Base-by-base conservation (phyloP, 1,139 yeast species). In the Pichia sp. region DNA sequence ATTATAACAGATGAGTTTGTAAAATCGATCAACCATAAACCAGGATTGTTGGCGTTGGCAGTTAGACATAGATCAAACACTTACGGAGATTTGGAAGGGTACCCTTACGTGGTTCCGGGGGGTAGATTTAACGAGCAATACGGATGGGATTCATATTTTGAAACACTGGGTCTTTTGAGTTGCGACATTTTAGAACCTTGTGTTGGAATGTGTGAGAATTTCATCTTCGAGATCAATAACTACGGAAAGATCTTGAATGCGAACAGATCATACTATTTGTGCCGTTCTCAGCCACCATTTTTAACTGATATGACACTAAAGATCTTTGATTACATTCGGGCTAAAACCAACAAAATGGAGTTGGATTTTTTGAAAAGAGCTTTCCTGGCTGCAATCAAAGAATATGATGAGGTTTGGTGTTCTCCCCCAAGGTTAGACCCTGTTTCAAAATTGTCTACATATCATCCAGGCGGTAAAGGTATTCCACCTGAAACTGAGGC, bases 81-180 rank as follows among this genome's bases (percentile, higher is more conserved):
- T 33, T 63, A 63, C 51, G 67, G 58, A 10, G 68, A 67, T 59
- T 69, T 88, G 51, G 74, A 79, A 46, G 89, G 90, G 36, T 85
- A 81, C 65, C 97, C 97, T 0, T 93, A 92, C 68, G 88, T 90
- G 27, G 99, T 93, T 10, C 99, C 99, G 0, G 99, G 99, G 16
- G 99, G 99, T 24, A 76, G 99, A 60, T 93, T 93, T 71, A 95
- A 95, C 71, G 99, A 93, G 71, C 78, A 91, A 55, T 93, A 93
- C 66, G 99, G 99, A 8, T 93, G 99, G 99, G 99, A 93, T 70
- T 90, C 97, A 1, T 93, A 93, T 68, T 87, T 95, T 86, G 93
- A 87, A 67, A 82, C 95, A 0, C 71, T 92, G 36, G 99, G 99
- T 1, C 75, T 93, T 51, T 70, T 93, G 45, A 79, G 82, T 16